A percentile compares a stretch with the other conserved stretches of the same genome.
Conservation (phyloP, 495 filamentous ascomycete genomes). For the Penicillium pulvis region DNA sequence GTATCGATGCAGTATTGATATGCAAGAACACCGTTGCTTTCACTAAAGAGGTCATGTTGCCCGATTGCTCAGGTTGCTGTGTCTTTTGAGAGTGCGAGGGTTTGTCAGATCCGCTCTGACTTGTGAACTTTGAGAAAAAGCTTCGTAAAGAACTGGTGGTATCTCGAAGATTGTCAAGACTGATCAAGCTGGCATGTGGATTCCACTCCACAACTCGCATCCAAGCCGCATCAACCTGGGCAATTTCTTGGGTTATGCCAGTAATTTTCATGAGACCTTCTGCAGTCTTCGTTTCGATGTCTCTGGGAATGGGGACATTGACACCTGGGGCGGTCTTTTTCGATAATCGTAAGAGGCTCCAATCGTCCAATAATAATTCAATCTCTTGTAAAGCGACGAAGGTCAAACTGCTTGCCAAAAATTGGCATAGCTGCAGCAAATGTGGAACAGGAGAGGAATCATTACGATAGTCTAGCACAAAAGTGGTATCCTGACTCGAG, state of each 20-base stretch:
- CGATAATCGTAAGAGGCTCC: constrained; percentile 69
- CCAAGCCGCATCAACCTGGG: constrained; percentile 89
- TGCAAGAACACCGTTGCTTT: constrained; percentile 83
- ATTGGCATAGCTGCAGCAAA: constrained; percentile 82
- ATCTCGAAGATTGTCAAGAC: constrained; percentile 43
- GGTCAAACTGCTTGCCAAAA: constrained; percentile 91
- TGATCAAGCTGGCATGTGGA: constrained; percentile 49
- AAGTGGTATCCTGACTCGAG: constrained; percentile 74
- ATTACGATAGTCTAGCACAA: constrained; percentile 90
- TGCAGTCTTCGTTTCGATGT: constrained; percentile 77
- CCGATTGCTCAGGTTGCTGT: constrained; percentile 40
- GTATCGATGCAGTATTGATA: constrained; percentile 80
- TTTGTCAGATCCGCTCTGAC: constrained; percentile 41
- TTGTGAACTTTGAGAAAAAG: constrained; percentile 78
- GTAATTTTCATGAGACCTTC: constrained; percentile 83
- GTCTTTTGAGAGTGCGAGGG: constrained; percentile 25
- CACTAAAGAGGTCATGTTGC: constrained; percentile 65
- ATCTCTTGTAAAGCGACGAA: constrained; percentile 88
- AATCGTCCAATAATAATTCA: constrained; percentile 89
- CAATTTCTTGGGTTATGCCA: constrained; percentile 72
- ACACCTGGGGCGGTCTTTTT: constrained; percentile 83
- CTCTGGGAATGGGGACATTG: constrained; percentile 71
- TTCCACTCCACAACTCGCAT: constrained; percentile 89
- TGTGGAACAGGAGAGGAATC: constrained; percentile 80
- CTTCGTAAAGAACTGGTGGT: constrained; percentile 64